Base-by-base conservation (phyloP, 2,329 filamentous ascomycete species). In the Parafenestella ontariensis region DNA sequence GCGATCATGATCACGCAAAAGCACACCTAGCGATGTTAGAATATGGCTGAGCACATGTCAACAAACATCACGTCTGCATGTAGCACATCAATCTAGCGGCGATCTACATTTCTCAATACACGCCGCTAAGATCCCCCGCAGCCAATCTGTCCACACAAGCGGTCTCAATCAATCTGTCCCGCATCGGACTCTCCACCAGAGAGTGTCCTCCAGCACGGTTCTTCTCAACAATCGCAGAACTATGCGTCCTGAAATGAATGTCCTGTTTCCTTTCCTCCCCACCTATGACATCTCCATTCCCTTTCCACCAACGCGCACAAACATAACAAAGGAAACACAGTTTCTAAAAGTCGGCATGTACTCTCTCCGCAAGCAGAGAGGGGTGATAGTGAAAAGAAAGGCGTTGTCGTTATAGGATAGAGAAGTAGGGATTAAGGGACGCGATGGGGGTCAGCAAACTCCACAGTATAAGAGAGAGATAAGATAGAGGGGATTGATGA, bases 301-400 rank as follows among this genome's bases (percentile, higher is more conserved):
- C 46, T 50, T 29, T 18, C 39, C 17, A 40, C 52, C 48, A 57
- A 50, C 53, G 50, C 49, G 48, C 57, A 57, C 56, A 41, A 51
- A 49, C 48, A 56, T 33, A 65, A 69, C 68, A 71, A 68, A 72
- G 54, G 69, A 73, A 73, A 72, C 67, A 45, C 67, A 67, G 69
- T 69, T 69, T 72, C 68, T 54, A 39, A 37, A 31, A 9, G 54
- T 65, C 57, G 66, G 64, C 62, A 60, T 68, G 70, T 72, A 72
- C 68, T 72, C 68, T 67, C 66, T 64, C 59, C 41, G 63, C 63
- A 61, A 59, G 65, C 65, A 60, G 59, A 65, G 58, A 62, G 62
- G 61, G 59, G 51, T 31, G 39, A 20, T 57, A 44, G 54, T 50
- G 52, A 49, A 57, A 56, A 59, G 46, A 51, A 54, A 46, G 48